These are phyloP conservation scores for Veloporphyrellus conicus DNA, from an alignment of 1,284 basidiomycete genomes.

Conservation along the genomic window DNA sequence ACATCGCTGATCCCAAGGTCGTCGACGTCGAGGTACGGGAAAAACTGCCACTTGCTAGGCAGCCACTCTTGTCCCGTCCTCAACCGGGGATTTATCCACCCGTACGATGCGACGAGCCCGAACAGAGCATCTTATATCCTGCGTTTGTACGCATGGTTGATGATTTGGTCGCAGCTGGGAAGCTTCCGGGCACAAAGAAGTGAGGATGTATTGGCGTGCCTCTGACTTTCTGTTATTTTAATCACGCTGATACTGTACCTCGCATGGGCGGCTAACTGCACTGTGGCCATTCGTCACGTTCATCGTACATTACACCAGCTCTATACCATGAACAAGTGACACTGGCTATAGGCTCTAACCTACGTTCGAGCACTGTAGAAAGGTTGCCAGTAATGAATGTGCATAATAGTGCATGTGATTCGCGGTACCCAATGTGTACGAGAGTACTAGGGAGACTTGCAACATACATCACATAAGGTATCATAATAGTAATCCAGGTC, in stretches of 20 bases:
- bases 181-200: slow-evolving; percentile 2
- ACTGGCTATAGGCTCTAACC: too few relatives aligned
- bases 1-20: neutral
- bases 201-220: neutral
- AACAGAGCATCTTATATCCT: slow-evolving; percentile 24
- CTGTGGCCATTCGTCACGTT: too few relatives aligned
- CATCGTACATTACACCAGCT: too few relatives aligned
- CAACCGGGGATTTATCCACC: slow-evolving; percentile 19
- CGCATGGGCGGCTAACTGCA: too few relatives aligned
- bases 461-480: slow-evolving; percentile 3
- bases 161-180: slow-evolving; percentile 15
- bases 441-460: neutral
- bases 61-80: slow-evolving; percentile 23
- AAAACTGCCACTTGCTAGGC: neutral
- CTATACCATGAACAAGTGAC: too few relatives aligned
- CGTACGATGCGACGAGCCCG: slow-evolving; percentile 2
- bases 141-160: slow-evolving; percentile 27
- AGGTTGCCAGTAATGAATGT: neutral
- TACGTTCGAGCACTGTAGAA: too few relatives aligned
- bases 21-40: slow-evolving; percentile 20
- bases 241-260: too few relatives aligned
- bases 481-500: slow-evolving; percentile 1
- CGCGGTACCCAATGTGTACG: neutral
- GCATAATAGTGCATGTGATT: slow-evolving; percentile 4
- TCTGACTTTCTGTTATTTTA: too few relatives aligned